phyloP scores from a whole-genome alignment of 1,284 basidiomycete species.

The Agroathelia rolfsii region DNA sequence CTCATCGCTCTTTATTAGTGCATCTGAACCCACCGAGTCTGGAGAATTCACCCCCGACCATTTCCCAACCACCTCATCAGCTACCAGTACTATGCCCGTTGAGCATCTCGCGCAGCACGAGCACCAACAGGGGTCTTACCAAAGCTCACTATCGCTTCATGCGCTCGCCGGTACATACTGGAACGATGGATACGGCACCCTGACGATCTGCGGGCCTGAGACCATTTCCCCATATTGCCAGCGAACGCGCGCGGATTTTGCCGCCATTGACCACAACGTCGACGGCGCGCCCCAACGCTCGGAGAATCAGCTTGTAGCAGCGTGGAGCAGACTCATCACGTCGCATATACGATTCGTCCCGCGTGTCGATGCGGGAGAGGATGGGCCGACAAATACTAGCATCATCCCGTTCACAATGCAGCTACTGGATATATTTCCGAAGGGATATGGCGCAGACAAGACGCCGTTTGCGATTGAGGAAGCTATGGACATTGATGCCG shows the following conservation, averaged over 20 bases:
- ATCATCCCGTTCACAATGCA: no score
- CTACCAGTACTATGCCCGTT: no score
- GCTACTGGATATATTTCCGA: slow-evolving; percentile 17
- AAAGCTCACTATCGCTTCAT: slow-evolving; percentile 8
- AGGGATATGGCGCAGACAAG: slow-evolving; percentile 19
- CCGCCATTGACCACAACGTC: slow-evolving; percentile 13
- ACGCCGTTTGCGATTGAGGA: slow-evolving; percentile 24
- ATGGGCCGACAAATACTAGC: no score
- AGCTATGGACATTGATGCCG: no score
- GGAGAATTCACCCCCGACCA: no score
- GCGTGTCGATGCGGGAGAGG: no score
- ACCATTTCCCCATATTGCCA: slow-evolving; percentile 18
- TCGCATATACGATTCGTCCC: slow-evolving; percentile 21
- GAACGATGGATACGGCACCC: slow-evolving; percentile 23
- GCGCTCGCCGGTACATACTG: slow-evolving; percentile 24
- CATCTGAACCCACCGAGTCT: no score
- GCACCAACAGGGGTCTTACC: background rate
- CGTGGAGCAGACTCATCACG: slow-evolving; percentile 18
- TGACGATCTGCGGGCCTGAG: slow-evolving; percentile 23
- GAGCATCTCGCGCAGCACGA: no score
- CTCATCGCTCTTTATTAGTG: no score
- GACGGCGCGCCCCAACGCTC: background rate
- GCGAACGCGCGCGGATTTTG: slow-evolving; percentile 17
- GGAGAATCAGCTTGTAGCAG: slow-evolving; percentile 15
- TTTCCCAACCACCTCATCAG: no score